Conservation (phyloP, 305 asterid genomes). For the Rubia peregrina region DNA sequence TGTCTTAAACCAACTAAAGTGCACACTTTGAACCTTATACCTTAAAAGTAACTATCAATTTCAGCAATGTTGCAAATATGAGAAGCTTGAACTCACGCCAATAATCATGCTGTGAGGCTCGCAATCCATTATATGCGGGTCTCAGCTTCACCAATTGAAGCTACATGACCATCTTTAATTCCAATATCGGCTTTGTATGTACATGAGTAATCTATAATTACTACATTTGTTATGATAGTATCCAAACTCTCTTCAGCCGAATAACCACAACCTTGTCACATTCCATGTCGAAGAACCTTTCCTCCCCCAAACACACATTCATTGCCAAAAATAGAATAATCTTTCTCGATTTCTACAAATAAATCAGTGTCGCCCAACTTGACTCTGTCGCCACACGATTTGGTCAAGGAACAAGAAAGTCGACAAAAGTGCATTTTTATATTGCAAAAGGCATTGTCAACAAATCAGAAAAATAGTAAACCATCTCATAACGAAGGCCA, state of each 20-base stretch:
- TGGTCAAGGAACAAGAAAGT: conserved; percentile 91
- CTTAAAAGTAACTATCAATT: conserved; percentile 9
- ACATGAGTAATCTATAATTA: conserved; percentile 78
- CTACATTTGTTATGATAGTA: conserved; percentile 86
- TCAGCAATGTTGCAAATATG: neutral
- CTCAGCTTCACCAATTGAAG: conserved; percentile 74
- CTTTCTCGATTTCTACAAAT: conserved; percentile 77
- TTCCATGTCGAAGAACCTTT: conserved; percentile 82
- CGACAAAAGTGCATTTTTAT: conserved; percentile 79
- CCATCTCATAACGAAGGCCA: conserved; percentile 9
- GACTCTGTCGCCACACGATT: conserved; percentile 85
- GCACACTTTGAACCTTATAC: conserved; percentile 1
- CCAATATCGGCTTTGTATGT: conserved; percentile 93
- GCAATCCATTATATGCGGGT: conserved; percentile 72
- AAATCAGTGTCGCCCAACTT: conserved; percentile 88
- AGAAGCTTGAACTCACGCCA: conserved; percentile 50
- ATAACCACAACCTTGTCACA: conserved; percentile 87
- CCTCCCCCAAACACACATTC: conserved; percentile 98
- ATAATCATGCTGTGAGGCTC: conserved; percentile 43
- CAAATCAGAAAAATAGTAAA: conserved; percentile 3
- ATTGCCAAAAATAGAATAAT: conserved; percentile 67
- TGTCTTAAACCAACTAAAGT: neutral
- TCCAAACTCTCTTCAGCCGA: conserved; percentile 50
- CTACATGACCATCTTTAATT: conserved; percentile 62
- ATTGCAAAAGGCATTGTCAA: conserved; percentile 38